Percentiles rank a stretch among this genome's conserved stretches.
These are phyloP conservation scores for Zychaea mexicana DNA, from an alignment of 371 early-diverging fungal genomes.

Conservation along the genomic window DNA sequence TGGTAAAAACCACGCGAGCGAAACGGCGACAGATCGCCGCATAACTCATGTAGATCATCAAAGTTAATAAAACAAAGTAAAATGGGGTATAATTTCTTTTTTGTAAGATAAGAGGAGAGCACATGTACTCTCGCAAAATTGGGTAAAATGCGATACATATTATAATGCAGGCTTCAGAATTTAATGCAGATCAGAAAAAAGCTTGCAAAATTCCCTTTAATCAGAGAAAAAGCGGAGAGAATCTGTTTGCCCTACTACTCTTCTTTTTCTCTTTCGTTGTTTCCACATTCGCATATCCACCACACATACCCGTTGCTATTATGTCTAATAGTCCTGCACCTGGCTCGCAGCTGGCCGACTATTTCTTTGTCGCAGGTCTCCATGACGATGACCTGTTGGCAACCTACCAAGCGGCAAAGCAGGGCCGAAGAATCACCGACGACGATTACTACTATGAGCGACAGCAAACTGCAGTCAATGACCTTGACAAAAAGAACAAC, in stretches of 20 bases:
- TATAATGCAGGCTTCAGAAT: too few species aligned
- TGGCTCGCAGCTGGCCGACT: conserved; percentile 35
- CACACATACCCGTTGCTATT: background rate
- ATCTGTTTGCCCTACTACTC: background rate
- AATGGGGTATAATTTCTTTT: background rate
- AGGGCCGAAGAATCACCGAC: conserved; percentile 13
- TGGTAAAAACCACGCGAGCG: background rate
- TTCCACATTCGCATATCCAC: background rate
- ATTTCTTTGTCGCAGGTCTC: conserved; percentile 52
- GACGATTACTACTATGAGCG: conserved; percentile 34
- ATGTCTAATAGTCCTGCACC: conserved; percentile 8
- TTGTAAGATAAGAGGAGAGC: too few species aligned
- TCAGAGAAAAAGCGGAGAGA: too few species aligned
- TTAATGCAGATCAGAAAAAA: background rate
- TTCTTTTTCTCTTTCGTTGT: background rate
- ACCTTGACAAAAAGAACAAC: background rate
- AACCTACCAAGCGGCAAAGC: conserved; percentile 33
- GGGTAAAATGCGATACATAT: too few species aligned
- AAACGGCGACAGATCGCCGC: background rate
- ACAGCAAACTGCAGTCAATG: conserved; percentile 24
- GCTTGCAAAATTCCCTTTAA: background rate
- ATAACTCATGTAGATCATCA: background rate
- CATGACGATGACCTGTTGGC: conserved; percentile 39
- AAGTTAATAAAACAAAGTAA: background rate
- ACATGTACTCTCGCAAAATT: too few species aligned